Evolutionary conservation across 2,329 filamentous ascomycete species (phyloP).

Genomic region (Cordyceps javanica): DNA sequence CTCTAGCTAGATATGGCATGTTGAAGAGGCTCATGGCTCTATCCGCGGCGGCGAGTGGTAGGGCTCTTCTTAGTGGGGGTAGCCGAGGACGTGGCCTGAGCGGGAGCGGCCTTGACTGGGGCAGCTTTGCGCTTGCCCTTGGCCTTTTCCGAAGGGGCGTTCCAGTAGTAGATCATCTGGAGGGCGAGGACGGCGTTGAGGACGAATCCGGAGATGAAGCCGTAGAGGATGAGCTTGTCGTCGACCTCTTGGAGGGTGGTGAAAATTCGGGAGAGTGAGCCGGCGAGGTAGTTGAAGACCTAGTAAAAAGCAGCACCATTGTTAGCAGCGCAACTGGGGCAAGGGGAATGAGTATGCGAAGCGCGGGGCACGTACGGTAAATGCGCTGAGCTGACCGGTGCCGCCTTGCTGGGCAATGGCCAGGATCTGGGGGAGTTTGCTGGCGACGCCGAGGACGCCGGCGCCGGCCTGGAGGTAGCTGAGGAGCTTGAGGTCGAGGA

Average conservation of each 20-base stretch:
- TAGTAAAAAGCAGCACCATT: conserved; percentile 32
- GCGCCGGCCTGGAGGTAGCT: conserved; percentile 77
- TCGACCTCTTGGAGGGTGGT: conserved; percentile 96
- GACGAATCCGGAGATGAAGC: conserved; percentile 85
- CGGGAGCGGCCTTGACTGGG: conserved; percentile 20
- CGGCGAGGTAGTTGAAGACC: conserved; percentile 97
- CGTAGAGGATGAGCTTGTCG: conserved; percentile 92
- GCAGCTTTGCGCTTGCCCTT: conserved; percentile 36
- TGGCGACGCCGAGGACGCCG: conserved; percentile 74
- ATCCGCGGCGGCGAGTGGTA: conserved; percentile 39
- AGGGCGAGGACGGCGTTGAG: conserved; percentile 80
- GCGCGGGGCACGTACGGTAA: conserved; percentile 62
- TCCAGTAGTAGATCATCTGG: conserved; percentile 98
- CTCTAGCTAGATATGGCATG: not conserved
- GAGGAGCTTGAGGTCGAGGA: conserved; percentile 63
- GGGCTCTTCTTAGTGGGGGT: conserved; percentile 35
- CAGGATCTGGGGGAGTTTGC: conserved; percentile 89
- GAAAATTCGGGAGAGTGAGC: conserved; percentile 91
- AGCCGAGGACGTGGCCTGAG: conserved; percentile 22
- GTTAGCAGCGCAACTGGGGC: not conserved
- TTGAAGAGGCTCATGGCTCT: conserved; percentile 1
- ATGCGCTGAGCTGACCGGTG: conserved; percentile 93
- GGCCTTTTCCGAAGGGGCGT: conserved; percentile 49
- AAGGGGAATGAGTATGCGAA: not conserved
- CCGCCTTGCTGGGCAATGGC: conserved; percentile 79